These are phyloP conservation scores for Artemisia argyi DNA, from an alignment of 129 eudicot species.

Conservation along the genomic window DNA sequence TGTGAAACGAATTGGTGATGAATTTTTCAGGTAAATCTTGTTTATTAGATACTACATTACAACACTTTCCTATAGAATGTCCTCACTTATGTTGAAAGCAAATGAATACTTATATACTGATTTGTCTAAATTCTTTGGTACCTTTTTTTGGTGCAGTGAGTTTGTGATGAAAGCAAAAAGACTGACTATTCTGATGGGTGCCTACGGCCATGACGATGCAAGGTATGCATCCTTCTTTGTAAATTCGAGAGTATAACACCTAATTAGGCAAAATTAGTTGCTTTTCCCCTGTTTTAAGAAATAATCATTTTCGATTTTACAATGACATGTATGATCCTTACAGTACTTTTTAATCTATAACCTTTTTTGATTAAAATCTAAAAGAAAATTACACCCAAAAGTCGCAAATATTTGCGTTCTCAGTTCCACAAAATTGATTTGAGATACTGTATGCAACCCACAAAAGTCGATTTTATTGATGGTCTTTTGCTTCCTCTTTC, in stretches of 20 bases:
- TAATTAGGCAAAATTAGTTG: too few species aligned
- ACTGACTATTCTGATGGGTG: slow-evolving; percentile 53
- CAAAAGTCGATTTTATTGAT: too few species aligned
- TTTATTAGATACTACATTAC: not conserved
- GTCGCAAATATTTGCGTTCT: not conserved
- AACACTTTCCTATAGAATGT: not conserved
- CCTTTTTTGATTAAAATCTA: too few species aligned
- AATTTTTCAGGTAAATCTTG: slow-evolving; percentile 59
- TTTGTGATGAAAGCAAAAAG: slow-evolving; percentile 53
- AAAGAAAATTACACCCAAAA: not conserved
- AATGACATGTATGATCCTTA: too few species aligned
- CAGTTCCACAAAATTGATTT: too few species aligned
- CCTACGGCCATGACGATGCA: slow-evolving; percentile 36
- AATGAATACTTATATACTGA: not conserved
- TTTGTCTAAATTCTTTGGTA: not conserved
- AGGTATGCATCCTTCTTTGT: slow-evolving; percentile 36
- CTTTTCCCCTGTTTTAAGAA: too few species aligned
- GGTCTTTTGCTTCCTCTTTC: too few species aligned
- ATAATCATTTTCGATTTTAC: too few species aligned
- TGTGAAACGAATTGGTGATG: slow-evolving; percentile 58
- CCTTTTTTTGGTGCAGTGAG: slow-evolving; percentile 40
- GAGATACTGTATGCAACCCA: too few species aligned
- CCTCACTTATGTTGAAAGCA: not conserved
- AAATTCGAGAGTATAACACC: not conserved
- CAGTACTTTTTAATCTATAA: not conserved